Conservation (phyloP, 2,329 filamentous ascomycete species). For the Trichoderma brevicompactum region DNA sequence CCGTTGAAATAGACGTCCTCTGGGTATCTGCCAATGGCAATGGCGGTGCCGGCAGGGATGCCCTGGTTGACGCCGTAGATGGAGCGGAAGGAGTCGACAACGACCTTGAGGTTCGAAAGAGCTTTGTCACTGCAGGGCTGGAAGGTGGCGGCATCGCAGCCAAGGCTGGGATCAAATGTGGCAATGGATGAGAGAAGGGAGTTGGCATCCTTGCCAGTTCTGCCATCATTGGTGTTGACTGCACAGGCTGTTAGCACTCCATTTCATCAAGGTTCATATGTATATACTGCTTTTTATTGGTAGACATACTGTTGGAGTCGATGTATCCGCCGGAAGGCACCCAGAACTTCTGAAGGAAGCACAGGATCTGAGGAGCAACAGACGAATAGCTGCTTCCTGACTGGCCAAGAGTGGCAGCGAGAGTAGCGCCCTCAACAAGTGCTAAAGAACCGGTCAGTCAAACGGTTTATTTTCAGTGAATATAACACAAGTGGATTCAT, state of each 20-base stretch:
- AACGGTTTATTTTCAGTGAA: neutral
- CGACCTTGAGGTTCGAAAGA: constrained; percentile 75
- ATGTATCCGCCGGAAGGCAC: constrained; percentile 61
- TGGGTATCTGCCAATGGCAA: constrained; percentile 68
- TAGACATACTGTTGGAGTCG: constrained; percentile 63
- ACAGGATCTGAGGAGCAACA: constrained; percentile 71
- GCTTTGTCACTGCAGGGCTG: constrained; percentile 74
- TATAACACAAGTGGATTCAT: no score
- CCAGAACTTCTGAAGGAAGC: constrained; percentile 79
- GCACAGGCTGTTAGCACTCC: neutral
- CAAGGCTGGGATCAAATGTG: constrained; percentile 68
- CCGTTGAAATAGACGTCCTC: constrained; percentile 77
- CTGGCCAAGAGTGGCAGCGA: constrained; percentile 67
- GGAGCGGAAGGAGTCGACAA: constrained; percentile 76
- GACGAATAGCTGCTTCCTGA: constrained; percentile 63
- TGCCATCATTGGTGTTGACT: constrained; percentile 62
- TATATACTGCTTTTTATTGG: neutral
- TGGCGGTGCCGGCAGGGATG: constrained; percentile 61
- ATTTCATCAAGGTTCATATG: neutral
- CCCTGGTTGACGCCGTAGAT: constrained; percentile 71
- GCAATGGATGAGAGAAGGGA: constrained; percentile 69
- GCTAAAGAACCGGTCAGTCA: constrained; percentile 40
- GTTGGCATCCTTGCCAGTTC: constrained; percentile 74
- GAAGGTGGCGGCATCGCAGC: constrained; percentile 72
- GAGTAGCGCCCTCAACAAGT: constrained; percentile 67